Evolutionary conservation across 257 asterid genomes (phyloP).

Genomic region (Solanum tacnaense): DNA sequence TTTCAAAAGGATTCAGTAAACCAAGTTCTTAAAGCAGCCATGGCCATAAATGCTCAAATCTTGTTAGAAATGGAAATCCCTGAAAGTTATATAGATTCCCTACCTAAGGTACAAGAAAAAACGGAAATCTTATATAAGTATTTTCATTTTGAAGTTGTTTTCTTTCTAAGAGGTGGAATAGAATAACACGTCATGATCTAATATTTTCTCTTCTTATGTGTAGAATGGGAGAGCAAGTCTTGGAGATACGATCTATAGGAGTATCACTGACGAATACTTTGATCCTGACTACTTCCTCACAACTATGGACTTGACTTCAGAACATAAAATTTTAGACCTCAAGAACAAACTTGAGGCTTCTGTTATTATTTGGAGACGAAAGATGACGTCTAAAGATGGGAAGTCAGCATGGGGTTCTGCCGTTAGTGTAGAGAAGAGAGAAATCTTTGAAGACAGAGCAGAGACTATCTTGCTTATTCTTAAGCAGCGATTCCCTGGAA

Average conservation of each 20-base stretch:
- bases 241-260: constrained; percentile 57
- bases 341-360: constrained; percentile 65
- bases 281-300: constrained; percentile 52
- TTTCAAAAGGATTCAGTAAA: constrained; percentile 75
- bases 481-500: constrained; percentile 83
- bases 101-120: constrained; percentile 59
- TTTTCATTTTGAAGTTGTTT: background rate
- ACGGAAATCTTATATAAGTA: background rate
- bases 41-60: constrained; percentile 81
- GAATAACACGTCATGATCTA: background rate
- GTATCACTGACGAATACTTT: constrained; percentile 58
- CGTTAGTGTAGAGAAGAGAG: constrained; percentile 61
- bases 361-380: constrained; percentile 58
- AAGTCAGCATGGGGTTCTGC: constrained; percentile 68
- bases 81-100: constrained; percentile 67
- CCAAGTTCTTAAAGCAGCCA: constrained; percentile 88
- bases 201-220: background rate
- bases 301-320: constrained; percentile 36
- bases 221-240: constrained; percentile 68
- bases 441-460: constrained; percentile 62
- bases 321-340: constrained; percentile 60
- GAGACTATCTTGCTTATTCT: constrained; percentile 57
- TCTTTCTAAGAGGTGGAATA: background rate
- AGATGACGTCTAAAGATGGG: constrained; percentile 49
- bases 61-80: constrained; percentile 75